Percentiles rank a stretch among this genome's conserved stretches.
These are phyloP conservation scores for Nicotiana tomentosiformis DNA, from an alignment of 257 asterid genomes.

Conservation along the genomic window DNA sequence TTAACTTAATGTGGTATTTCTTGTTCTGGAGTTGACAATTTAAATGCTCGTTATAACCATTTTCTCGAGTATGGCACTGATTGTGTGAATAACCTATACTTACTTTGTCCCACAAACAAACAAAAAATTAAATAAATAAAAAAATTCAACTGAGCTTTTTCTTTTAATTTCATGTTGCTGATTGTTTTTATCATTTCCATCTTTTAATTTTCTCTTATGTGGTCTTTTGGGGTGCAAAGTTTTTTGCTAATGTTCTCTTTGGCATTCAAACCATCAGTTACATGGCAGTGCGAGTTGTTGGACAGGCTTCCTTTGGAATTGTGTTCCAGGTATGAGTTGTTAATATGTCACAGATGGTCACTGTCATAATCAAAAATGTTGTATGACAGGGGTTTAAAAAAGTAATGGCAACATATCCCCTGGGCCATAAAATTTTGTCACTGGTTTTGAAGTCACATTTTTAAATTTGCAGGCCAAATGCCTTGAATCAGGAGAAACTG, in stretches of 20 bases:
- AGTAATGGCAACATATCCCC: neutral
- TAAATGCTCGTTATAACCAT: neutral
- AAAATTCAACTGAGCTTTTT: neutral
- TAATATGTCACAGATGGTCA: neutral
- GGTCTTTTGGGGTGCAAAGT: neutral
- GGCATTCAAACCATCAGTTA: conserved; percentile 66
- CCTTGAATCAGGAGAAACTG: conserved; percentile 70
- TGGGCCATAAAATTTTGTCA: neutral
- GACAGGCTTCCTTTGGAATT: conserved; percentile 86
- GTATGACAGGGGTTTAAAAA: neutral
- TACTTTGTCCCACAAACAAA: neutral
- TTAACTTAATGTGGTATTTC: neutral
- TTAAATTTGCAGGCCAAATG: conserved; percentile 56
- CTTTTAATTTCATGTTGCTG: neutral
- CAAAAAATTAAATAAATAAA: neutral
- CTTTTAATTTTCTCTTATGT: neutral
- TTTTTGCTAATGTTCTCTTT: neutral
- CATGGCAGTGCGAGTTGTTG: conserved; percentile 90
- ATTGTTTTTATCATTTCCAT: too few species aligned
- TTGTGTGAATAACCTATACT: neutral
- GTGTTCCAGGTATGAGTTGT: conserved; percentile 64
- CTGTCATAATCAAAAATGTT: neutral
- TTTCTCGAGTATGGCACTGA: neutral
- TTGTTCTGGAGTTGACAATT: neutral
- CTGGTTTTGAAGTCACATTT: neutral